phyloP scores from a whole-genome alignment of 495 filamentous ascomycete genomes.

The Mytilinidion resinicola region DNA sequence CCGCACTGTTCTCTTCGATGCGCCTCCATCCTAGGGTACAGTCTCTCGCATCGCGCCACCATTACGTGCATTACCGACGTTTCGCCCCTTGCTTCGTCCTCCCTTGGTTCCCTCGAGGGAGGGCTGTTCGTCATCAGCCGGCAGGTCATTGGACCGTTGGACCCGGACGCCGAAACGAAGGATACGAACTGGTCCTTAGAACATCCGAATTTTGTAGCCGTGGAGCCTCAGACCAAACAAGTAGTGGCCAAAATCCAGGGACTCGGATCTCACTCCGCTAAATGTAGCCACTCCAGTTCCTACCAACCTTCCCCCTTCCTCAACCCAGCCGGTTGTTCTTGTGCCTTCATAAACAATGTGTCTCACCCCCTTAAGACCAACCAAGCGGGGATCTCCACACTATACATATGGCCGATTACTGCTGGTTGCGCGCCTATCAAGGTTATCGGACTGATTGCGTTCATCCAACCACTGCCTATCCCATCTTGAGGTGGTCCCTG shows the following conservation, averaged over 20 bases:
- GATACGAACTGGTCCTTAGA: background rate
- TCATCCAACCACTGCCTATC: background rate
- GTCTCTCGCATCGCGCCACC: background rate
- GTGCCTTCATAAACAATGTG: slow-evolving; percentile 22
- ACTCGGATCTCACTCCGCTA: slow-evolving; percentile 16
- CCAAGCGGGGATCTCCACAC: slow-evolving; percentile 4
- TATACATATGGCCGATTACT: slow-evolving; percentile 15
- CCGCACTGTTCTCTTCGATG: background rate
- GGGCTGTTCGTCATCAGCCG: no score
- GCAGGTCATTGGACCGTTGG: no score
- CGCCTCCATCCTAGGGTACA: background rate
- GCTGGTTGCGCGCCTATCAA: slow-evolving; percentile 14
- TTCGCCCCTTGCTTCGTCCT: background rate
- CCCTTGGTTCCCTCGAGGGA: background rate
- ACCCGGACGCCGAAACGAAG: no score
- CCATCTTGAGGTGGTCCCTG: slow-evolving; percentile 3
- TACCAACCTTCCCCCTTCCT: slow-evolving; percentile 13
- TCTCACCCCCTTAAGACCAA: slow-evolving; percentile 20
- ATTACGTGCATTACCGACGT: background rate
- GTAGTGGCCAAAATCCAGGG: slow-evolving; percentile 9
- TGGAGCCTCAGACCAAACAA: background rate
- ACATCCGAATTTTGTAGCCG: background rate
- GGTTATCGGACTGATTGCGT: slow-evolving; percentile 11
- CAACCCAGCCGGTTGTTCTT: background rate
- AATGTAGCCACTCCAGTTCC: slow-evolving; percentile 15